Evolutionary conservation across 192 early-diverging fungal species (phyloP), one percentile per base, ranked within the genome.

Genomic region (Physocladia obscura): DNA sequence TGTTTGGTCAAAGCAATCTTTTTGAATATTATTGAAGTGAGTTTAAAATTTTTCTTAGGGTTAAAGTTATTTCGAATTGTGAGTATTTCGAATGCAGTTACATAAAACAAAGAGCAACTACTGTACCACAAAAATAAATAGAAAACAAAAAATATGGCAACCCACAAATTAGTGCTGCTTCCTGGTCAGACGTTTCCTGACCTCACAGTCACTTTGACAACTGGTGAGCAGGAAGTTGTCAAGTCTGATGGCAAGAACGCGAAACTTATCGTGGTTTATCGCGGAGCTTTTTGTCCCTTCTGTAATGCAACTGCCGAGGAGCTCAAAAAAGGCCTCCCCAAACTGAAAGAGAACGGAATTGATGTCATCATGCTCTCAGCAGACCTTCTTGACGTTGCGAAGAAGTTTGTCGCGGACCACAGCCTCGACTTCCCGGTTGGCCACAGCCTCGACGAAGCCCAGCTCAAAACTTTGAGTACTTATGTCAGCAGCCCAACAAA

Each of bases 201-300:
- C 17, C 13, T 54, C 51, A 54, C 8, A 11, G 51, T 54, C 51
- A 11, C 11, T 54, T 26, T 54, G 11, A 24, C 24, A 0, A 54
- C 13, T 0, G 51, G 51, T 24, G 51, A 54, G 22, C 19, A 54
- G 22, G 8, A 11, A 54, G 51, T 22, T 26, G 24, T 54, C 51
- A 54, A 54, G 24, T 11, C 17, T 54, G 24, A 54, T n/a, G 51
- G 51, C 13, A 22, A 8, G 8, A 54, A 54, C 15, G 11, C 51
- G 8, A 54, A 54, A 54, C 51, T 59, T 34, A 35, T 59, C 15
- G 57, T 59, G 0, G 26, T 59, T 1, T 59, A 59, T 35, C 57
- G 57, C 24, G 57, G 57, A 8, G n/a, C 13, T 6, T 59, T 59
- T 35, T 59, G 57, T 39, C 57, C 57, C 21, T 59, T 59, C 32